A percentile compares a stretch with the other conserved stretches of the same genome.
These are phyloP conservation scores for Gautieria morchelliformis DNA, from an alignment of 768 basidiomycete species.

Conservation along the genomic window DNA sequence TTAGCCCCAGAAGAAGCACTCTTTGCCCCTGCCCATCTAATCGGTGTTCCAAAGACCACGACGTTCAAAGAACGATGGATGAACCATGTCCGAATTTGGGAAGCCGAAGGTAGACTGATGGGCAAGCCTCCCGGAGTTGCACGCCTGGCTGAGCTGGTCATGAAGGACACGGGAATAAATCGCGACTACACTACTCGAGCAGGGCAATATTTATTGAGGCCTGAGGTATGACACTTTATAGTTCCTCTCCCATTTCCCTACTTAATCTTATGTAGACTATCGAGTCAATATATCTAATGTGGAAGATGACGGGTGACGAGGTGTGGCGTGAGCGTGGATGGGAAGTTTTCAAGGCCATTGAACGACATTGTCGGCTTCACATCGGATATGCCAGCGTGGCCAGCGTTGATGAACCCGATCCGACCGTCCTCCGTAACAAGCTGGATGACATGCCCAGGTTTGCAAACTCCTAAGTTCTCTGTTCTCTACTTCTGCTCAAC, in stretches of 20 bases:
- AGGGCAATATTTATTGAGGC: conserved; percentile 13
- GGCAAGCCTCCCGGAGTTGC: conserved; percentile 10
- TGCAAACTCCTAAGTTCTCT: conserved; percentile 11
- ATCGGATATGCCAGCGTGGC: conserved; percentile 13
- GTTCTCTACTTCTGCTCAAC: not conserved
- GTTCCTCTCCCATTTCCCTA: not conserved
- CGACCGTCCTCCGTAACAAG: conserved; percentile 16
- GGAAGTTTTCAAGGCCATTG: conserved; percentile 15
- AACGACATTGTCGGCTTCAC: conserved; percentile 10
- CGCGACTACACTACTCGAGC: conserved; percentile 9
- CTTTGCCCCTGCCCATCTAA: conserved; percentile 4
- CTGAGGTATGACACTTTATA: conserved; percentile 11
- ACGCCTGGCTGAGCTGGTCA: not conserved
- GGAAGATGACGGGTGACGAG: conserved; percentile 14
- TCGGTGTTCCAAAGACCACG: not conserved
- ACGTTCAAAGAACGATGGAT: conserved; percentile 12
- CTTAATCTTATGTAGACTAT: conserved; percentile 1
- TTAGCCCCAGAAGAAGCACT: conserved; percentile 15
- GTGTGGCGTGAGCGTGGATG: conserved; percentile 18
- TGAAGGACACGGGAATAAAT: not conserved
- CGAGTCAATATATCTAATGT: conserved; percentile 14
- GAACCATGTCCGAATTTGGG: conserved; percentile 12
- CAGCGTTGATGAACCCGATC: conserved; percentile 7
- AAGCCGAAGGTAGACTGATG: conserved; percentile 6
- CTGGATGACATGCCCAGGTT: conserved; percentile 67